These are phyloP conservation scores for Phaeophleospora eucalypticola DNA, from an alignment of 2,329 filamentous ascomycete genomes.

Conservation along the genomic window DNA sequence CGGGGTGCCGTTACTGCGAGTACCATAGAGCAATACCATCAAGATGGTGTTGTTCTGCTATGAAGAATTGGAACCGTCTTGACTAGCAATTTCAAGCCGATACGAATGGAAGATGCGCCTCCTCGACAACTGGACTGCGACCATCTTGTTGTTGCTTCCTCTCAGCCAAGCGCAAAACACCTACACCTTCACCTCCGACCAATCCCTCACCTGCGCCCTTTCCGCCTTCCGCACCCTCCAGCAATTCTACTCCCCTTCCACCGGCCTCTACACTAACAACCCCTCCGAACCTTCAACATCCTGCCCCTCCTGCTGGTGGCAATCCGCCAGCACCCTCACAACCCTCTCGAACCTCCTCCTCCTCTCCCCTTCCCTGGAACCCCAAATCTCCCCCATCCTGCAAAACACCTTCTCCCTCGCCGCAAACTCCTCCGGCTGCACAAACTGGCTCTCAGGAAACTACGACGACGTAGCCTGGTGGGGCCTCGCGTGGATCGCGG, in stretches of 20 bases:
- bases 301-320: background rate
- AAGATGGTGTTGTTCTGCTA: no score
- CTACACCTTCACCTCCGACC: no score
- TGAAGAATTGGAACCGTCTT: no score
- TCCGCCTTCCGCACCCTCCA: slow-evolving; percentile 20
- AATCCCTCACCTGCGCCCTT: no score
- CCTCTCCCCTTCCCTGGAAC: background rate
- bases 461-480: slow-evolving; percentile 54
- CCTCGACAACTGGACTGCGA: no score
- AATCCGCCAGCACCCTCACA: background rate
- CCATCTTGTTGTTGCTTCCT: no score
- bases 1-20: no score
- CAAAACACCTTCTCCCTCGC: slow-evolving; percentile 13
- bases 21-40: no score
- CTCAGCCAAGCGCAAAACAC: no score
- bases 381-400: slow-evolving; percentile 5
- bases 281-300: no score
- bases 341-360: background rate
- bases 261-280: background rate
- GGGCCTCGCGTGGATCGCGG: slow-evolving; percentile 51
- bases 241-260: slow-evolving; percentile 25
- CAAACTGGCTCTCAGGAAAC: slow-evolving; percentile 6
- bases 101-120: no score
- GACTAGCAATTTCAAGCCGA: no score
- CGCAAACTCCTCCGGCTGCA: background rate